Conservation (phyloP, 202 grass and related monocot species). For the Cymbopogon flexuosus region DNA sequence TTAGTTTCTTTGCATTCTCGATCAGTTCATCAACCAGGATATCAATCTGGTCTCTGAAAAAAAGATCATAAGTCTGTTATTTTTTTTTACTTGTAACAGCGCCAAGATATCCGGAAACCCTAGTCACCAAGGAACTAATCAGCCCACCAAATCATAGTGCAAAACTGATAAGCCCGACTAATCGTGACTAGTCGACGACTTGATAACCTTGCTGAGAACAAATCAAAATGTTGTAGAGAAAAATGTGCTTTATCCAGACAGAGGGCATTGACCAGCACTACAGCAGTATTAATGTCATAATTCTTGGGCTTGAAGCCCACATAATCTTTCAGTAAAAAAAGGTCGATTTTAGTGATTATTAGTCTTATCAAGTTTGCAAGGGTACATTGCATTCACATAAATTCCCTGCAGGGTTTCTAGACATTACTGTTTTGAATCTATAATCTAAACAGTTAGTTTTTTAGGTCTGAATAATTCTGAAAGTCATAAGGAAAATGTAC, state of each 20-base stretch:
- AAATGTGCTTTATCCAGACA: neutral
- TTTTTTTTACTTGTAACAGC: neutral
- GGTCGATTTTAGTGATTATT: neutral
- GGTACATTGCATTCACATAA: neutral
- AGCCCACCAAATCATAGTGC: neutral
- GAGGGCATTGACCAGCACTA: neutral
- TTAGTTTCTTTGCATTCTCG: constrained; percentile 42
- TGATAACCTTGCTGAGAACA: neutral
- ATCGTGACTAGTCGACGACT: neutral
- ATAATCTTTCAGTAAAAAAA: neutral
- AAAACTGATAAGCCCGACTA: neutral
- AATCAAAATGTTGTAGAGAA: neutral
- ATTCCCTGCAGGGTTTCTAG: neutral
- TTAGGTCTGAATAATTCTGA: neutral
- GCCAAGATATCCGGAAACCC: neutral
- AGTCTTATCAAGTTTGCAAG: neutral
- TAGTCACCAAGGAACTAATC: neutral
- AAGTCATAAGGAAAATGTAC: neutral
- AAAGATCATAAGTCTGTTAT: neutral
- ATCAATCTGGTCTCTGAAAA: constrained; percentile 44
- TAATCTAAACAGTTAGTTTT: neutral
- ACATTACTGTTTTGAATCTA: neutral
- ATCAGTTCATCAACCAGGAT: constrained; percentile 48
- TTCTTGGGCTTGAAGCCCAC: neutral
- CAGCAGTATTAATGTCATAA: neutral